Conservation (phyloP, 371 early-diverging fungal species). For the Vittaforma corneae region DNA sequence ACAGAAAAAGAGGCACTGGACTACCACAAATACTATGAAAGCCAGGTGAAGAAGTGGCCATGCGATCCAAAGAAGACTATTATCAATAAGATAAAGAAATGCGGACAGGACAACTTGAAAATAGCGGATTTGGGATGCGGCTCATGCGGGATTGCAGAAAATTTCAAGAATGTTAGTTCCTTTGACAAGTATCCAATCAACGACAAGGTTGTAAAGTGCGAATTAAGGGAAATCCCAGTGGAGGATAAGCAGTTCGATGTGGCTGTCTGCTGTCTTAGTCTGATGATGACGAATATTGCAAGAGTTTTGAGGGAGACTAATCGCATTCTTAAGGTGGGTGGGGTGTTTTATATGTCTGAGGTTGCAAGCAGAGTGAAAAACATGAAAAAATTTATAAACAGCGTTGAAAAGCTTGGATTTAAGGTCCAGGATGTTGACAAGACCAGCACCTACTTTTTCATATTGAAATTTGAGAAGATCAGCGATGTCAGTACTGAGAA, state of each 20-base stretch:
- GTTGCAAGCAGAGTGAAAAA: conserved; percentile 52
- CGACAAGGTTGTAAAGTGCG: conserved; percentile 72
- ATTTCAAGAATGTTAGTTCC: conserved; percentile 65
- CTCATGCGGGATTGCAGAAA: conserved; percentile 73
- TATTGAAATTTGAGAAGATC: conserved; percentile 53
- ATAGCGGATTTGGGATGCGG: conserved; percentile 93
- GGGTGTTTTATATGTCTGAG: conserved; percentile 56
- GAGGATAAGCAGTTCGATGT: conserved; percentile 67
- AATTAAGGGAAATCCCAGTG: conserved; percentile 73
- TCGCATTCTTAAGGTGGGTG: conserved; percentile 71
- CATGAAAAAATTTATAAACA: conserved; percentile 37
- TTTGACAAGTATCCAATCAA: conserved; percentile 80
- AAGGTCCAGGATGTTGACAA: conserved; percentile 34
- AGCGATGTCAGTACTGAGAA: conserved; percentile 3
- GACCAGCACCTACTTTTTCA: conserved; percentile 48
- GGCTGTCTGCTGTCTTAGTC: conserved; percentile 76
- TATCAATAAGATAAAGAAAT: conserved; percentile 59
- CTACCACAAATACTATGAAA: conserved; percentile 86
- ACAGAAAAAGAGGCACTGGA: conserved; percentile 50
- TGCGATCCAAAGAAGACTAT: conserved; percentile 80
- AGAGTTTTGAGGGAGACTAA: conserved; percentile 77
- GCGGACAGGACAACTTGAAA: conserved; percentile 44
- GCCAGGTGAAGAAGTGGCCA: conserved; percentile 86
- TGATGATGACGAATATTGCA: conserved; percentile 88
- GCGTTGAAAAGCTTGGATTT: conserved; percentile 52